Percentiles rank a stretch among this genome's conserved stretches.
Conservation (phyloP, 805 yeast genomes). For the Starmerella vitae region DNA sequence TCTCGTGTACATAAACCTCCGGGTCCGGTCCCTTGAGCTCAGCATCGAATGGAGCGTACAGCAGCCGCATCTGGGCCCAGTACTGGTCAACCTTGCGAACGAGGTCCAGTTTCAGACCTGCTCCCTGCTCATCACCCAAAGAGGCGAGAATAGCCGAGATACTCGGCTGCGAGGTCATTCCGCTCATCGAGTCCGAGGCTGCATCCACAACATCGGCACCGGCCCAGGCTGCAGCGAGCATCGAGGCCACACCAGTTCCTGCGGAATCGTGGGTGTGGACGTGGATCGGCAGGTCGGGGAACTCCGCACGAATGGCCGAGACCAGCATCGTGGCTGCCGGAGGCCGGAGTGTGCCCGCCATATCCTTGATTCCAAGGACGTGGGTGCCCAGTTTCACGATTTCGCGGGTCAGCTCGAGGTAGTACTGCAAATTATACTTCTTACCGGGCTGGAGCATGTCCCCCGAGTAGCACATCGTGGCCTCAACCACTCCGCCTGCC, state of each 20-base stretch:
- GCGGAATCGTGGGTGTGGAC: constrained; percentile 99
- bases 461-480: constrained; percentile 97
- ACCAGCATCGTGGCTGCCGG: constrained; percentile 75
- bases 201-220: constrained; percentile 99
- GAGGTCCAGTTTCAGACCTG: constrained; percentile 51
- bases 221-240: constrained; percentile 85
- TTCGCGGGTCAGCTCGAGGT: constrained; percentile 63
- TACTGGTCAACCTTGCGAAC: constrained; percentile 80
- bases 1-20: constrained; percentile 95
- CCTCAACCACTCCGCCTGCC: constrained; percentile 98
- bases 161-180: constrained; percentile 97
- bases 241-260: constrained; percentile 96
- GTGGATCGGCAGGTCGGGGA: constrained; percentile 92
- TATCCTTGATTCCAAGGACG: constrained; percentile 92
- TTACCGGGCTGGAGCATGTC: constrained; percentile 94
- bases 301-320: constrained; percentile 65
- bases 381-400: constrained; percentile 93
- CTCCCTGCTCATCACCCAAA: constrained; percentile 55
- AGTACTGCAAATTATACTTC: constrained; percentile 89
- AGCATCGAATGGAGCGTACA: constrained; percentile 95
- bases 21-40: constrained; percentile 99
- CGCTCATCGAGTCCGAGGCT: constrained; percentile 94
- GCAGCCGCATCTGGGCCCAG: constrained; percentile 97
- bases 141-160: constrained; percentile 87
- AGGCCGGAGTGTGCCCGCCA: constrained; percentile 99